A percentile compares a stretch with the other conserved stretches of the same genome.
Conservation (phyloP, 345 rosid genomes). For the Clarkia xantiana region DNA sequence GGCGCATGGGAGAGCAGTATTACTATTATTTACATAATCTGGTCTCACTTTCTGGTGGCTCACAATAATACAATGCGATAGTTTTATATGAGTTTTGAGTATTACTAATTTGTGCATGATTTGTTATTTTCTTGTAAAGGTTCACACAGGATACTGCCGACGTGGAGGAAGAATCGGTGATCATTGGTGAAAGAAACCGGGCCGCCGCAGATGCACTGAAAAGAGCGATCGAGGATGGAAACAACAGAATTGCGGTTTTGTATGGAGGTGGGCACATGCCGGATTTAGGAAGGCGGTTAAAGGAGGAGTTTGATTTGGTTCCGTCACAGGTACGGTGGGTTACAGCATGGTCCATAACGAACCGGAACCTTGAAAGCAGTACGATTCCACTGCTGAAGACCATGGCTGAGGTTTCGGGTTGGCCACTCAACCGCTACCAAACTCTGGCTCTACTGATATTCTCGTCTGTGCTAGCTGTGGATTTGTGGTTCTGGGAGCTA, state of each 20-base stretch:
- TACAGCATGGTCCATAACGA: conserved; percentile 81
- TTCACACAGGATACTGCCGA: conserved; percentile 60
- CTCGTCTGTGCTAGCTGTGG: conserved; percentile 63
- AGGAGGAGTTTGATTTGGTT: conserved; percentile 59
- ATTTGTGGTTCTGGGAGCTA: conserved; percentile 83
- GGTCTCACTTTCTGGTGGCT: too few species aligned
- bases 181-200: conserved; percentile 83
- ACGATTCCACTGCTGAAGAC: conserved; percentile 50
- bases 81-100: too few species aligned
- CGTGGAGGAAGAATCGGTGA: conserved; percentile 64
- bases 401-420: conserved; percentile 58
- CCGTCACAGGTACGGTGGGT: conserved; percentile 68
- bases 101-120: too few species aligned
- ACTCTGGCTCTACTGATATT: conserved; percentile 65
- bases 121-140: conserved; percentile 22
- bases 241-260: conserved; percentile 57
- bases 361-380: conserved; percentile 28
- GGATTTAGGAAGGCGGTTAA: conserved; percentile 64
- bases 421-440: conserved; percentile 87
- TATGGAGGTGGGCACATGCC: conserved; percentile 99
- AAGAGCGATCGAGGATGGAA: conserved; percentile 54
- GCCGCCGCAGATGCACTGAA: conserved; percentile 56
- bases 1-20: too few species aligned
- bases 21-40: too few species aligned
- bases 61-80: too few species aligned